These are phyloP conservation scores for Xanthoparmelia taractica DNA, from an alignment of 495 filamentous ascomycete species.

Conservation along the genomic window DNA sequence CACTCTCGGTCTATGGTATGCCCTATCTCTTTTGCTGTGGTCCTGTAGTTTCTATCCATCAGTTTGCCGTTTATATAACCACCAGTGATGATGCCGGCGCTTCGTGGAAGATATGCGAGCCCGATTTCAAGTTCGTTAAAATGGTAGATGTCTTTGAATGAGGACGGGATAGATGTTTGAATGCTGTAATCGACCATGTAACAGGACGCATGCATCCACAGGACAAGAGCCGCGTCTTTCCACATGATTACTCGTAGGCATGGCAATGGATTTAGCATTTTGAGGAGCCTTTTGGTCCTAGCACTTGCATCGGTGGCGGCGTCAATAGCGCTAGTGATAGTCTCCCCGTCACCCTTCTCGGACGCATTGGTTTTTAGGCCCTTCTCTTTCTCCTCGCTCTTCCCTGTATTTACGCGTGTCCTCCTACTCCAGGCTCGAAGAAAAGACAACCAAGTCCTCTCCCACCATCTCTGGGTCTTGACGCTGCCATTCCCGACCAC, in stretches of 20 bases:
- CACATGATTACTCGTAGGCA: constrained; percentile 45
- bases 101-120: constrained; percentile 37
- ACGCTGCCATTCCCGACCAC: constrained; percentile 61
- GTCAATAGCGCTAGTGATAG: not conserved
- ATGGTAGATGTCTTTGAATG: constrained; percentile 27
- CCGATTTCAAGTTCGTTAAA: constrained; percentile 35
- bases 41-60: constrained; percentile 43
- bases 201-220: constrained; percentile 38
- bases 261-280: constrained; percentile 29
- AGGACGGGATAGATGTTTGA: constrained; percentile 30
- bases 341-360: not conserved
- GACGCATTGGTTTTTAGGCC: not conserved
- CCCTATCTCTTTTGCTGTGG: constrained; percentile 30
- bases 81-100: constrained; percentile 61
- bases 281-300: constrained; percentile 16
- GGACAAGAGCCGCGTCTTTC: constrained; percentile 45
- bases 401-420: constrained; percentile 15
- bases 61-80: constrained; percentile 85
- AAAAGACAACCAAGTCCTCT: not conserved
- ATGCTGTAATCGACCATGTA: constrained; percentile 38
- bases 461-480: constrained; percentile 26
- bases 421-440: not conserved
- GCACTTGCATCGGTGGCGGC: not conserved
- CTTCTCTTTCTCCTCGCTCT: not conserved
- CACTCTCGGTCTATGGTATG: constrained; percentile 35